phyloP scores from a whole-genome alignment of 352 stramenopile species.

The Saprolegnia diclina region DNA sequence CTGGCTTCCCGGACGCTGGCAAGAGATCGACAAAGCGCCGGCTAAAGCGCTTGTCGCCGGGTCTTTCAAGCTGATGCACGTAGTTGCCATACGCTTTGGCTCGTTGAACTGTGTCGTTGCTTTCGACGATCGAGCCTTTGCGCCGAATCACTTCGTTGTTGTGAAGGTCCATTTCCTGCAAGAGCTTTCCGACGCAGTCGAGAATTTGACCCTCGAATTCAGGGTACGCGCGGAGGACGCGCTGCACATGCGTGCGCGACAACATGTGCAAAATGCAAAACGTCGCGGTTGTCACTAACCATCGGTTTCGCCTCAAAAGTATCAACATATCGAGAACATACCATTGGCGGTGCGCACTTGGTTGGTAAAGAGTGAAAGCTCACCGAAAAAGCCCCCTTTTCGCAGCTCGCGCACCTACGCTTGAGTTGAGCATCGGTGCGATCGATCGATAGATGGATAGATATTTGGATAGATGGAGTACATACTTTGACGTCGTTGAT shows the following conservation, averaged over 20 bases:
- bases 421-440: background rate
- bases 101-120: constrained; percentile 6
- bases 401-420: constrained; percentile 47
- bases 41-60: constrained; percentile 6
- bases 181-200: constrained; percentile 3
- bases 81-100: constrained; percentile 24
- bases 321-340: background rate
- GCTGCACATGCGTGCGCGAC: constrained; percentile 13
- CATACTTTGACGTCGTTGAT: constrained; percentile 47
- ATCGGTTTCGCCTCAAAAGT: background rate
- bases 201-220: constrained; percentile 25
- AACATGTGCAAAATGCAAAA: constrained; percentile 26
- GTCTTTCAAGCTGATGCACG: background rate
- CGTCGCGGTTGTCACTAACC: constrained; percentile 14
- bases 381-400: constrained; percentile 61
- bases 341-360: constrained; percentile 48
- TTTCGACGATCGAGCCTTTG: background rate
- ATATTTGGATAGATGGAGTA: too few species aligned
- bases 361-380: constrained; percentile 58
- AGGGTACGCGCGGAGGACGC: constrained; percentile 23
- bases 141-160: constrained; percentile 6
- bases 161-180: constrained; percentile 25
- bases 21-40: constrained; percentile 8
- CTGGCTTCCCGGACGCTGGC: background rate
- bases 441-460: too few species aligned